A percentile compares a stretch with the other conserved stretches of the same genome.
Evolutionary conservation across 2,329 filamentous ascomycete genomes (phyloP).

Genomic region (Trichoderma oligosporum): DNA sequence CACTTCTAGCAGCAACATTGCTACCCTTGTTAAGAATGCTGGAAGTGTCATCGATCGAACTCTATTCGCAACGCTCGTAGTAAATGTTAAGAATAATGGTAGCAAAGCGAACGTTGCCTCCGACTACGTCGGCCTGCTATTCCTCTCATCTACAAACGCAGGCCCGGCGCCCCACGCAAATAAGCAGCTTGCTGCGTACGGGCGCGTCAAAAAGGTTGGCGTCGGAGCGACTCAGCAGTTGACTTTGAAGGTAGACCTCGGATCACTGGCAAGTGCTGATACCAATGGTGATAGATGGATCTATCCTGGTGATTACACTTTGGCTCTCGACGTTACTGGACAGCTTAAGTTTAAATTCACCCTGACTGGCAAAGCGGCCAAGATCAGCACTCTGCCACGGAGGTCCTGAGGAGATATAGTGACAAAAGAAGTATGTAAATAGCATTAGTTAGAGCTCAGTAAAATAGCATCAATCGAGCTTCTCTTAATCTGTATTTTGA

Average conservation of each 20-base stretch:
- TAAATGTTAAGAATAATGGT: conserved; percentile 10
- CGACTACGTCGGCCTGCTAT: conserved; percentile 22
- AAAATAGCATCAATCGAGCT: not conserved
- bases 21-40: conserved; percentile 19
- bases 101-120: conserved; percentile 15
- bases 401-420: not conserved
- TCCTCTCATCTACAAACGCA: conserved; percentile 20
- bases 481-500: not conserved
- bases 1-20: conserved; percentile 3
- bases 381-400: conserved; percentile 16
- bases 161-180: conserved; percentile 20
- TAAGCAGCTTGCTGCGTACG: conserved; percentile 22
- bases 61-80: conserved; percentile 10
- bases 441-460: not conserved
- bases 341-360: conserved; percentile 10
- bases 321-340: conserved; percentile 19
- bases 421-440: not conserved
- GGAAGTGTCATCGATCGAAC: not conserved
- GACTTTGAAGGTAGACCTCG: conserved; percentile 15
- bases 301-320: conserved; percentile 20
- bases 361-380: conserved; percentile 13
- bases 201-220: conserved; percentile 16
- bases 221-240: conserved; percentile 17
- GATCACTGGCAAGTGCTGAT: conserved; percentile 19
- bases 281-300: conserved; percentile 21